phyloP scores from a whole-genome alignment of 352 stramenopile species.

The Globisporangium ultimum region DNA sequence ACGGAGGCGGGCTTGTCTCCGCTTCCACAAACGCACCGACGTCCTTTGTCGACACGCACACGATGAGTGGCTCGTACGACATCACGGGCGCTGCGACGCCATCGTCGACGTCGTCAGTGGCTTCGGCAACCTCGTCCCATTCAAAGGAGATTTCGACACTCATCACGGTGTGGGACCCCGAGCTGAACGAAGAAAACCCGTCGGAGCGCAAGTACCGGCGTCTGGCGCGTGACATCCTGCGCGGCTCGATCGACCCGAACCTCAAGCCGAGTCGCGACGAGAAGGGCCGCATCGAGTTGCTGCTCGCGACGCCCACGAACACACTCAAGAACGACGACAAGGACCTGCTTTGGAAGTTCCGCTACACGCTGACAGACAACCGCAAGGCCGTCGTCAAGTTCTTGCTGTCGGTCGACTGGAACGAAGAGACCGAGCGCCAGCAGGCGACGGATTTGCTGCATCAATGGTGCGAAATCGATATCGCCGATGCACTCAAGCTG shows the following conservation, averaged over 20 bases:
- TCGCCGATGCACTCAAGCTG: slow-evolving; percentile 97
- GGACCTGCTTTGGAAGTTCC: slow-evolving; percentile 95
- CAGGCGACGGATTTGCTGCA: slow-evolving; percentile 85
- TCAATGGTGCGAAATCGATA: slow-evolving; percentile 93
- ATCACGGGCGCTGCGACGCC: slow-evolving; percentile 15
- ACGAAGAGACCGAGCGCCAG: slow-evolving; percentile 95
- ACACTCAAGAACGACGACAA: slow-evolving; percentile 92
- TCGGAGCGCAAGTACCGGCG: slow-evolving; percentile 98
- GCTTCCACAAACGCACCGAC: slow-evolving; percentile 8
- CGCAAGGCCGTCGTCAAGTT: slow-evolving; percentile 98
- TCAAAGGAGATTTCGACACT: slow-evolving; percentile 42
- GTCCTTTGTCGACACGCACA: slow-evolving; percentile 37
- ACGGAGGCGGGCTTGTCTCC: slow-evolving; percentile 19
- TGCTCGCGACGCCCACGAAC: slow-evolving; percentile 93
- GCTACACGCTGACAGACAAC: slow-evolving; percentile 94
- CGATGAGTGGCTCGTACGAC: slow-evolving; percentile 49
- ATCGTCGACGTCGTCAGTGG: slow-evolving; percentile 8
- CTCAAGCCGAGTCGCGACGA: slow-evolving; percentile 97
- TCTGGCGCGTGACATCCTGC: slow-evolving; percentile 93
- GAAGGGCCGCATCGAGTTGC: slow-evolving; percentile 88
- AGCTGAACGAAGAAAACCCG: slow-evolving; percentile 88
- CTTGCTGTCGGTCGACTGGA: slow-evolving; percentile 97
- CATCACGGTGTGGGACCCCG: slow-evolving; percentile 81
- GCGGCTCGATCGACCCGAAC: slow-evolving; percentile 96
- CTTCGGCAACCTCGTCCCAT: slow-evolving; percentile 11